A percentile compares a stretch with the other conserved stretches of the same genome.
Evolutionary conservation across 768 basidiomycete genomes (phyloP).

Genomic region (Serendipita sp.): DNA sequence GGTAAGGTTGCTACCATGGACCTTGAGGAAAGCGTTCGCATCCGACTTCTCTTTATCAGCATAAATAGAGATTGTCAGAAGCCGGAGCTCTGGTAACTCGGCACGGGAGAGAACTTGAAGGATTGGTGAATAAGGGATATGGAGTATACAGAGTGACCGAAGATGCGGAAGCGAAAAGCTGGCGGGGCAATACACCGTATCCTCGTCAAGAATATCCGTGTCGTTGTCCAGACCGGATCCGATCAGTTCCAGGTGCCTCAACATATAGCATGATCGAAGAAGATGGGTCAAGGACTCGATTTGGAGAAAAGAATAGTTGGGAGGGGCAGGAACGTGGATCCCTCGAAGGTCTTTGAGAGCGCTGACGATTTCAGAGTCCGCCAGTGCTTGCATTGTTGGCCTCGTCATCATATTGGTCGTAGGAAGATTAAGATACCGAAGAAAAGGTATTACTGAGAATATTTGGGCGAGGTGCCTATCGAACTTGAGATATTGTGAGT

Average conservation of each 20-base stretch:
- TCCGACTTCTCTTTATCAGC: not conserved
- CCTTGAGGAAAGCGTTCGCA: not conserved
- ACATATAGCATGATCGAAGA: not conserved
- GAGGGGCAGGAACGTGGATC: not conserved
- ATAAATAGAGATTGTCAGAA: not conserved
- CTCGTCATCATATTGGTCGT: not conserved
- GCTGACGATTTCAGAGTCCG: not conserved
- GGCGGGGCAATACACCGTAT: not conserved
- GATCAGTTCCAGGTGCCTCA: not conserved
- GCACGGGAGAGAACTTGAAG: not conserved
- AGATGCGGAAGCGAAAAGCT: not conserved
- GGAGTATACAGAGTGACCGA: not conserved
- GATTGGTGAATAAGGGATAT: not conserved
- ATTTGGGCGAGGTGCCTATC: not conserved
- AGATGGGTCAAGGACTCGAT: not conserved
- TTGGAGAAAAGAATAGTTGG: not conserved
- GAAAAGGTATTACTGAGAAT: not conserved
- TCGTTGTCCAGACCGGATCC: not conserved
- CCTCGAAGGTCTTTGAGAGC: not conserved
- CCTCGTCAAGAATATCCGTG: not conserved
- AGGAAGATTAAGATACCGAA: not conserved
- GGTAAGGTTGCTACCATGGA: not conserved
- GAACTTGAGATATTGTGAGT: not conserved
- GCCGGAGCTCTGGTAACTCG: not conserved
- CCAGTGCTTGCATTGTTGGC: not conserved